Evolutionary conservation across 352 stramenopile species (phyloP).

Genomic region (Blastocystis sp.): DNA sequence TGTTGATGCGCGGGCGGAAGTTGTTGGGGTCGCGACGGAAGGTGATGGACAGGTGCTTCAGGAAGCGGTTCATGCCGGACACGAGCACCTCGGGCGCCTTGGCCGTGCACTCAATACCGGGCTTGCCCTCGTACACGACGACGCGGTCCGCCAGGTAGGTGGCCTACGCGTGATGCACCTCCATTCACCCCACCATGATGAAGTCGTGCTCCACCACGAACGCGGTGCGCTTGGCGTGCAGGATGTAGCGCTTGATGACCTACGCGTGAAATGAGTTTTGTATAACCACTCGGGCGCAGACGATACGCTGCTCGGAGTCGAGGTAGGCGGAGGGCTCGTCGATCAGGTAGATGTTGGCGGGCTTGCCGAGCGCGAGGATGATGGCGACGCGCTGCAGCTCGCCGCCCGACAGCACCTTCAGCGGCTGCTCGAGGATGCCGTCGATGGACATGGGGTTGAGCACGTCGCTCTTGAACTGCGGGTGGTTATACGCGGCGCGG

Average conservation of each 20-base stretch:
- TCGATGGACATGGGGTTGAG: slow-evolving; percentile 96
- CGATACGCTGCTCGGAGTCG: slow-evolving; percentile 97
- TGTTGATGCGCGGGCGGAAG: slow-evolving; percentile 92
- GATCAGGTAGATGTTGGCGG: slow-evolving; percentile 97
- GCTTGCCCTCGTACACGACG: slow-evolving; percentile 82
- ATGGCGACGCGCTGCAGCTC: slow-evolving; percentile 98
- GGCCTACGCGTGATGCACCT: slow-evolving; percentile 73
- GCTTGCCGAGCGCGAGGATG: slow-evolving; percentile 91
- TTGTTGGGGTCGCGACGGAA: slow-evolving; percentile 98
- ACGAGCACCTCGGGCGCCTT: slow-evolving; percentile 87
- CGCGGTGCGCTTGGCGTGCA: slow-evolving; percentile 98
- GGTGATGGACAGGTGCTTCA: slow-evolving; percentile 96
- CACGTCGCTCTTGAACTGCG: slow-evolving; percentile 97
- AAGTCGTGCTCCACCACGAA: slow-evolving; percentile 99
- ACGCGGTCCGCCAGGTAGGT: slow-evolving; percentile 89
- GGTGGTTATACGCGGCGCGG: slow-evolving; percentile 91
- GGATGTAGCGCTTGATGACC: slow-evolving; percentile 99
- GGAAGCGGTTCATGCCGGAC: slow-evolving; percentile 97
- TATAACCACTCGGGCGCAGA: slow-evolving; percentile 82
- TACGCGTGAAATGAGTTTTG: slow-evolving; percentile 52
- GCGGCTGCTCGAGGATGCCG: slow-evolving; percentile 94
- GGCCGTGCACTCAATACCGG: slow-evolving; percentile 93
- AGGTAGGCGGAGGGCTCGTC: slow-evolving; percentile 98
- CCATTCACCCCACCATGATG: slow-evolving; percentile 85
- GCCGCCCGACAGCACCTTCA: slow-evolving; percentile 94